Evolutionary conservation across 306 rosid genomes (phyloP).

Genomic region (Fragaria iinumae): DNA sequence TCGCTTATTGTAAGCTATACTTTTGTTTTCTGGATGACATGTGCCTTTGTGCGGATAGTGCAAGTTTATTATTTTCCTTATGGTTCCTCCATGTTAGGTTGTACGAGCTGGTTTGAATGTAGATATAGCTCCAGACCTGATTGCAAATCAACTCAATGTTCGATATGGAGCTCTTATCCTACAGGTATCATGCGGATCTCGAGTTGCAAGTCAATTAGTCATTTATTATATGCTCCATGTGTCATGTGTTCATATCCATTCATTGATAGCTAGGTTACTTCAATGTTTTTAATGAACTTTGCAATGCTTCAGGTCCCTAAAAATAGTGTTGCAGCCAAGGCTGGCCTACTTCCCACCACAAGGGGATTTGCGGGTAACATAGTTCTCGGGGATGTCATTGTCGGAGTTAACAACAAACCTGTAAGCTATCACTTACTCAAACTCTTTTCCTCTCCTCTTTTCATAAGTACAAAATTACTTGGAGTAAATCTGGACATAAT

Average conservation of each 20-base stretch:
- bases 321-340: slow-evolving; percentile 76
- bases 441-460: slow-evolving; percentile 18
- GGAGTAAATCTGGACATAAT: neutral
- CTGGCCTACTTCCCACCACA: slow-evolving; percentile 74
- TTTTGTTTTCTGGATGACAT: neutral
- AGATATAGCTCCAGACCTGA: slow-evolving; percentile 81
- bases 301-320: slow-evolving; percentile 62
- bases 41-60: neutral
- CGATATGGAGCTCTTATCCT: slow-evolving; percentile 89
- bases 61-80: neutral
- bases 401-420: slow-evolving; percentile 76
- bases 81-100: slow-evolving; percentile 49
- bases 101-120: slow-evolving; percentile 81
- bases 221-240: neutral
- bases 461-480: neutral
- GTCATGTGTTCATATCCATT: neutral
- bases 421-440: slow-evolving; percentile 47
- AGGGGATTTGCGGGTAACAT: slow-evolving; percentile 92
- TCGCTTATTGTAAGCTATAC: neutral
- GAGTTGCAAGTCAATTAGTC: neutral
- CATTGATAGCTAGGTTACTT: slow-evolving; percentile 1
- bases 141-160: slow-evolving; percentile 86
- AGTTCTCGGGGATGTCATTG: slow-evolving; percentile 79
- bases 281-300: neutral
- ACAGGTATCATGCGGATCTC: slow-evolving; percentile 42